These are phyloP conservation scores for Boechera stricta DNA, from an alignment of 345 rosid genomes.

Conservation along the genomic window DNA sequence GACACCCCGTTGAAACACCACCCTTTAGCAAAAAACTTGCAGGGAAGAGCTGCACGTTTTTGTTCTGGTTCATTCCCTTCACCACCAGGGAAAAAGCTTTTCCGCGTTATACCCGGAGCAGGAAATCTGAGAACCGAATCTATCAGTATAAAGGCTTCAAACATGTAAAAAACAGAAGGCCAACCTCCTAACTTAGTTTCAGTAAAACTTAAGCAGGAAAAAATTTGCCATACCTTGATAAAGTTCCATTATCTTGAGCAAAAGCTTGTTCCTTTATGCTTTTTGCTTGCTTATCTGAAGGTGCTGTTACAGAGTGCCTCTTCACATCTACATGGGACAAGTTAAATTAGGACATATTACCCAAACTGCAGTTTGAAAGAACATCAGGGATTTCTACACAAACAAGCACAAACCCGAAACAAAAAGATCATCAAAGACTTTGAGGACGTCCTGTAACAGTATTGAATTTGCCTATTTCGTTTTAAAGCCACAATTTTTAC, in stretches of 20 bases:
- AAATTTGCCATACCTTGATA: constrained; percentile 58
- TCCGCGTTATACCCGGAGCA: constrained; percentile 46
- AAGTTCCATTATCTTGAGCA: constrained; percentile 31
- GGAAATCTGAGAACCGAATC: constrained; percentile 58
- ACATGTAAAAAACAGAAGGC: constrained; percentile 38
- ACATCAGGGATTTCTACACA: not conserved
- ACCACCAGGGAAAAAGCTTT: constrained; percentile 47
- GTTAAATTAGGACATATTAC: constrained; percentile 7
- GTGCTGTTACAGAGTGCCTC: constrained; percentile 29
- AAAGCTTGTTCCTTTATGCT: constrained; percentile 42
- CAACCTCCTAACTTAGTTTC: constrained; percentile 30
- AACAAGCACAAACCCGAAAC: not conserved
- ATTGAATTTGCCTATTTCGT: not conserved
- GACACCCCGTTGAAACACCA: constrained; percentile 82
- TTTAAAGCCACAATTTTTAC: not conserved
- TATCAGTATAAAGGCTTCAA: constrained; percentile 41
- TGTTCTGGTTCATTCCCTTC: constrained; percentile 45
- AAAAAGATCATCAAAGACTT: not conserved
- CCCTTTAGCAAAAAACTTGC: constrained; percentile 78
- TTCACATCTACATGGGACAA: constrained; percentile 53
- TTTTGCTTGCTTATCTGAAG: constrained; percentile 36
- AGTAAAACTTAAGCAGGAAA: constrained; percentile 14
- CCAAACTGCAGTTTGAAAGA: not conserved
- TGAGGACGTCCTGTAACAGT: not conserved
- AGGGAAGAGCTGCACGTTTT: constrained; percentile 61